Conservation (phyloP, 805 yeast species). For the Ogataea pilisensis region DNA sequence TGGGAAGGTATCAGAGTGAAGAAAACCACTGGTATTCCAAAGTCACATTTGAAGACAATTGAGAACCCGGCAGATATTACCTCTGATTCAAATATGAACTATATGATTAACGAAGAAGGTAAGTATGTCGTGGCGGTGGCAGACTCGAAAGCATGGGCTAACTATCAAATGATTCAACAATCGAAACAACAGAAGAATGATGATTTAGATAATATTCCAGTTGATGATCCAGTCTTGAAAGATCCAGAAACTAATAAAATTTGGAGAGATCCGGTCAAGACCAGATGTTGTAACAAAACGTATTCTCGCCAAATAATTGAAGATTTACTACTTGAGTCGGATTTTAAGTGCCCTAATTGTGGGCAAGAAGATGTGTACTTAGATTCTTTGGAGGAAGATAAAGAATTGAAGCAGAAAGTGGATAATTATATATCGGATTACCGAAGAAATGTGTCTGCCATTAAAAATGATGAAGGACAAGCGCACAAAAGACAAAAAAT, state of each 20-base stretch:
- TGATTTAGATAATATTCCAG: slow-evolving; percentile 29
- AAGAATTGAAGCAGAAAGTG: slow-evolving; percentile 53
- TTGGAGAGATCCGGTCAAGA: slow-evolving; percentile 67
- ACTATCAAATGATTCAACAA: slow-evolving; percentile 67
- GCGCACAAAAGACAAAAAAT: slow-evolving; percentile 14
- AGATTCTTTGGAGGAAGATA: slow-evolving; percentile 64
- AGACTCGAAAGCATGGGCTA: slow-evolving; percentile 86
- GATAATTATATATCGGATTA: slow-evolving; percentile 42
- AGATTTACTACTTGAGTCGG: slow-evolving; percentile 66
- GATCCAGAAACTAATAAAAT: slow-evolving; percentile 66
- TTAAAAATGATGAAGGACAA: slow-evolving; percentile 8
- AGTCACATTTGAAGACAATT: slow-evolving; percentile 80
- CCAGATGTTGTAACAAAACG: slow-evolving; percentile 62
- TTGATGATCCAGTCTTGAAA: slow-evolving; percentile 55
- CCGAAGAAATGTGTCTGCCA: slow-evolving; percentile 13
- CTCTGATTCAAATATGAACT: slow-evolving; percentile 48
- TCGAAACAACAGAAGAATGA: slow-evolving; percentile 23
- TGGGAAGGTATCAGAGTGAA: slow-evolving; percentile 90
- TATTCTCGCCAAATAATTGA: slow-evolving; percentile 64
- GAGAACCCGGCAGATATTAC: slow-evolving; percentile 66
- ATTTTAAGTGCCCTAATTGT: slow-evolving; percentile 90
- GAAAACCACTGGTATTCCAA: slow-evolving; percentile 96
- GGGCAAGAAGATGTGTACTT: slow-evolving; percentile 65
- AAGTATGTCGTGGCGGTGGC: slow-evolving; percentile 95
- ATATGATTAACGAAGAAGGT: slow-evolving; percentile 91